phyloP scores from a whole-genome alignment of 345 rosid species.

The Cardamine resedifolia region DNA sequence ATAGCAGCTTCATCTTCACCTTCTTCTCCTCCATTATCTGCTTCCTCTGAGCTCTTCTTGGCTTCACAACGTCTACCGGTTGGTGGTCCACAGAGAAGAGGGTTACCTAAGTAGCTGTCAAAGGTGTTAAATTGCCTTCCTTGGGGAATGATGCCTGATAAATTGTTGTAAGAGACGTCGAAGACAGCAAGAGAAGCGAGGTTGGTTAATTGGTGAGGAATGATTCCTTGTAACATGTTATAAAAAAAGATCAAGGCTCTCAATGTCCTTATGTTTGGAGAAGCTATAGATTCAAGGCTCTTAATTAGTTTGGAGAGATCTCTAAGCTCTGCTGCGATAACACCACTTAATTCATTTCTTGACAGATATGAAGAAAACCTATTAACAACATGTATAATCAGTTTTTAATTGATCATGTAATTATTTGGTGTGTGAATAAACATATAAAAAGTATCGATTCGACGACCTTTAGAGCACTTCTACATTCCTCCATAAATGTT shows the following conservation, averaged over 20 bases:
- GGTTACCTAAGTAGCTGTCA: not conserved
- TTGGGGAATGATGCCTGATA: too few species aligned
- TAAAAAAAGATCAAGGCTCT: conserved; percentile 39
- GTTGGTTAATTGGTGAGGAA: conserved; percentile 1
- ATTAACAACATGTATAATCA: too few species aligned
- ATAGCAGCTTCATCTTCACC: too few species aligned
- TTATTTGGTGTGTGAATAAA: too few species aligned
- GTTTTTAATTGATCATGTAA: too few species aligned
- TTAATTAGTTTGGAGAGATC: not conserved
- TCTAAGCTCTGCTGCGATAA: conserved; percentile 38
- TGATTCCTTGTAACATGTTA: conserved; percentile 5
- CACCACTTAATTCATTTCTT: conserved; percentile 30
- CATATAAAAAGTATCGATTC: too few species aligned
- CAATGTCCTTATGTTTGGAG: conserved; percentile 30
- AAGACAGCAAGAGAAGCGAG: conserved; percentile 1
- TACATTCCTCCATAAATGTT: too few species aligned
- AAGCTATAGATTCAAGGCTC: conserved; percentile 27
- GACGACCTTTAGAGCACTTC: too few species aligned
- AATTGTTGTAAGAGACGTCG: conserved; percentile 7
- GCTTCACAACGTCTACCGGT: not conserved
- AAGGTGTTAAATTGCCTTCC: conserved; percentile 1
- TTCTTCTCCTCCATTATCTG: not conserved
- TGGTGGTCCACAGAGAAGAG: conserved; percentile 3
- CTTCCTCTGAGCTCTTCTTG: not conserved
- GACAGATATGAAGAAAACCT: too few species aligned